Percentiles rank a stretch among this genome's conserved stretches.
Evolutionary conservation across 1,284 basidiomycete species (phyloP).

Genomic region (Trichosporon sp.): DNA sequence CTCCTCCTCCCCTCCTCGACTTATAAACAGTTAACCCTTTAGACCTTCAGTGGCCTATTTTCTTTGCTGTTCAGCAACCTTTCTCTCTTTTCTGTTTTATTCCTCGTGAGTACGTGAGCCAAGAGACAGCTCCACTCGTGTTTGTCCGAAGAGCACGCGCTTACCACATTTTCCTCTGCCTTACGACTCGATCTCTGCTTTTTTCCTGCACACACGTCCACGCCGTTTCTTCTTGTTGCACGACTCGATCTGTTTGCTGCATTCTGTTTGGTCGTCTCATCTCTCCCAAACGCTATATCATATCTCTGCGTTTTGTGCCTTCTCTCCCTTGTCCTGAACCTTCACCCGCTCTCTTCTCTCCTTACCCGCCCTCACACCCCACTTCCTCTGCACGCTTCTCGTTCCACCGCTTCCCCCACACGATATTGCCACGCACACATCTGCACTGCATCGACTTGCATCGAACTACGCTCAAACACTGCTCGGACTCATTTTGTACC

Average conservation of each 20-base stretch:
- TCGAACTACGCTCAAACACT: not conserved
- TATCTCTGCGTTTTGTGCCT: slow-evolving; percentile 19
- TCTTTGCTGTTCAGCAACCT: slow-evolving; percentile 17
- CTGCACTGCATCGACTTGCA: slow-evolving; percentile 2
- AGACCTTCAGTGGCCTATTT: slow-evolving; percentile 12
- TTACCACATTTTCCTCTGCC: not conserved
- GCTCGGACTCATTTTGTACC: not conserved
- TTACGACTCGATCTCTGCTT: slow-evolving; percentile 17
- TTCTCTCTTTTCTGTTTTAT: slow-evolving; percentile 18
- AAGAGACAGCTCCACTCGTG: slow-evolving; percentile 14
- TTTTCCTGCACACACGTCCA: not conserved
- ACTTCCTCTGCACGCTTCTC: not conserved
- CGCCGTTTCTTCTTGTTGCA: not conserved
- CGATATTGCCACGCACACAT: not conserved
- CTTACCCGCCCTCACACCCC: not conserved
- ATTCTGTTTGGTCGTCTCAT: not conserved
- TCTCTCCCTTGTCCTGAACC: slow-evolving; percentile 15
- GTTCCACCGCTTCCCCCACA: not conserved
- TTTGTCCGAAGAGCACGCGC: slow-evolving; percentile 19
- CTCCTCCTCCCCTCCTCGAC: not conserved
- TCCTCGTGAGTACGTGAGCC: slow-evolving; percentile 14
- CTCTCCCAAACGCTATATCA: slow-evolving; percentile 10
- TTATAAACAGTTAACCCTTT: slow-evolving; percentile 19
- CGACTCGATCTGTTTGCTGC: slow-evolving; percentile 14
- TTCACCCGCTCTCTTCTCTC: not conserved